Base-by-base conservation (phyloP, 306 rosid genomes). In the Pterocarpus macrocarpus region DNA sequence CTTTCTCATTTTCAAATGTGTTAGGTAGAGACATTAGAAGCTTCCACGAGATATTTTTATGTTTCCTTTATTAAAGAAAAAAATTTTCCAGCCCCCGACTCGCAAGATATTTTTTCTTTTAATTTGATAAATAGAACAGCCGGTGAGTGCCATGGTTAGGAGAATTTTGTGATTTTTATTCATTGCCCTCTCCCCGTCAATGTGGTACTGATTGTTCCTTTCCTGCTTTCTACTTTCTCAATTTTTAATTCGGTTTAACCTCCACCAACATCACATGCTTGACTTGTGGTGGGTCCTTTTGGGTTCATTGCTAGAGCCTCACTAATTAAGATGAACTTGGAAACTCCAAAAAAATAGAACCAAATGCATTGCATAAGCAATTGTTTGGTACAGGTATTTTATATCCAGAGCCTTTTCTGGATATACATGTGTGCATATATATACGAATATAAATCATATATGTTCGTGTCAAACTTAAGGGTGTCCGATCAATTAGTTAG, bases 1-100 rank as follows among this genome's bases (percentile, higher is more conserved):
- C 16, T 35, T 77, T 62, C 69, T 41, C 76, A 53, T 83, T 86
- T 87, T 83, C 85, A 83, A 87, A 77, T 71, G 87, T 77, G 90
- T 80, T 87, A 83, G 90, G 90, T 87, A 80, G 87, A 84, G 59
- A 77, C 71, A 80, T 72, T 87, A 81, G 90, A 87, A 87, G 76
- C 87, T 87, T 87, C 90, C 84, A 80, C 57, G 2, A 73, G 78
- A 80, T 73, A 67, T 77, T 83, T 82, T 70, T n/a, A 50, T 61
- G 28, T 22, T 76, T 22, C 39, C 4, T 38, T 15, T 9, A 28
- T 69, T 77, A 76, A 22, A 22, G 28, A 22, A 22, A 22, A 22
- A 22, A 22, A 22, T 61, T 83, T 65, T 65, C 39, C 47, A 45
- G 3, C 5, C 71, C 71, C 35, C 68, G 35, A 12, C 4, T 16